A percentile compares a stretch with the other conserved stretches of the same genome.
phyloP scores from a whole-genome alignment of 306 rosid genomes.

The Ceratonia siliqua region DNA sequence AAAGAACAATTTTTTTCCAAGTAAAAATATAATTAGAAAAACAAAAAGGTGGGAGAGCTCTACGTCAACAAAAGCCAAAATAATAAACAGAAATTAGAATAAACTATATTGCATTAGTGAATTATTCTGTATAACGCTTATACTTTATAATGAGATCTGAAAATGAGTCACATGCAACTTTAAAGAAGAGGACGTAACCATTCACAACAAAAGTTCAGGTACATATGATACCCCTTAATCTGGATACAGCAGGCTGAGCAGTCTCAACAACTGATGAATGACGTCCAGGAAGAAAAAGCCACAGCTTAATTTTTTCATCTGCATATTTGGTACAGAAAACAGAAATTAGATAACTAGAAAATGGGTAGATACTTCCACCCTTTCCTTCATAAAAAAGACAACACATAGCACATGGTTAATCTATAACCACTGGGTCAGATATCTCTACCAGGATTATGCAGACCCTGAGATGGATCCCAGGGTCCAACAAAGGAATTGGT shows the following conservation, averaged over 20 bases:
- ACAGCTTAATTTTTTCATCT: constrained; percentile 96
- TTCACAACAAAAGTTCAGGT: constrained; percentile 26
- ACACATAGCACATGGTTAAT: constrained; percentile 9
- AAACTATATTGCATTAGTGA: not conserved
- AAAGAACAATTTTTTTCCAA: constrained; percentile 31
- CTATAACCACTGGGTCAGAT: constrained; percentile 30
- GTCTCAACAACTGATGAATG: constrained; percentile 72
- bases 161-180: not conserved
- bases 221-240: constrained; percentile 69
- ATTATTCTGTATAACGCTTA: not conserved
- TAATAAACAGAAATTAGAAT: not conserved
- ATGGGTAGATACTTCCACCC: not conserved
- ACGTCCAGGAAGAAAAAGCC: constrained; percentile 98
- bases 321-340: constrained; percentile 27
- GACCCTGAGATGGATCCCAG: constrained; percentile 99
- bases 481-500: constrained; percentile 99
- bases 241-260: constrained; percentile 77
- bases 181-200: constrained; percentile 19
- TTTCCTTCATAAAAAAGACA: constrained; percentile 15
- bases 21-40: constrained; percentile 29
- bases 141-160: not conserved
- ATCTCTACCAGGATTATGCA: constrained; percentile 92
- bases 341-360: constrained; percentile 39
- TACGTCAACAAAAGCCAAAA: not conserved
- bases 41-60: not conserved